Evolutionary conservation across 2,329 filamentous ascomycete species (phyloP), one percentile per base, ranked within the genome.

Genomic region (Colletotrichum spinosum): DNA sequence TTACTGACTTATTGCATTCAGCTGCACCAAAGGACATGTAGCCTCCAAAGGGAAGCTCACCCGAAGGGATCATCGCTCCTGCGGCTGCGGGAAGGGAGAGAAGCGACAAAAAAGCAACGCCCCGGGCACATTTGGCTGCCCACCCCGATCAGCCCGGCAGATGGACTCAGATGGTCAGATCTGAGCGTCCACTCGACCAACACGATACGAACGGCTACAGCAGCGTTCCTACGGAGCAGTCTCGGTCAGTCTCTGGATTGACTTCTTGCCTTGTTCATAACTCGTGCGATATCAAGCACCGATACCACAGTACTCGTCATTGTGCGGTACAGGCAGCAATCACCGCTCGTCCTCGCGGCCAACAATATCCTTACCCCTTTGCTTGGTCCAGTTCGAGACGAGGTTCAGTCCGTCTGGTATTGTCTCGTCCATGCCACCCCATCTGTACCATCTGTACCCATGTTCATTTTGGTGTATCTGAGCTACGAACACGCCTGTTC

Each of bases 391-490:
- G 41, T n/a, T 46, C 39, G 56, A 60, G 50, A 55, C 56, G 55
- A n/a, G 38, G 34, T 25, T 25, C 33, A 8, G 42, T 50, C 48
- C 15, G 61, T 54, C 44, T 54, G 55, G 60, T 54, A 38, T 57
- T 48, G 55, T 52, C 55, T 65, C 17, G 42, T 65, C 61, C 37
- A 49, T 64, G 60, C 49, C 55, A 60, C 50, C 39, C 60, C 39
- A 58, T 55, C 11, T 34, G 15, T 42, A 45, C 41, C 25, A 25
- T 25, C 25, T 25, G 25, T 25, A 25, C 25, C 25, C 25, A 25
- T 25, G 3, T 25, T 25, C 25, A 25, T 25, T 25, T 25, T 25
- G 25, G 25, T 25, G 25, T 25, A 25, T 25, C 25, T 1, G 25
- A 25, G 25, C 25, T 25, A 25, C 25, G 25, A 25, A 25, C 25